Percentiles rank a stretch among this genome's conserved stretches.
phyloP scores from a whole-genome alignment of 2,329 filamentous ascomycete genomes.

The Fusarium oxysporum region DNA sequence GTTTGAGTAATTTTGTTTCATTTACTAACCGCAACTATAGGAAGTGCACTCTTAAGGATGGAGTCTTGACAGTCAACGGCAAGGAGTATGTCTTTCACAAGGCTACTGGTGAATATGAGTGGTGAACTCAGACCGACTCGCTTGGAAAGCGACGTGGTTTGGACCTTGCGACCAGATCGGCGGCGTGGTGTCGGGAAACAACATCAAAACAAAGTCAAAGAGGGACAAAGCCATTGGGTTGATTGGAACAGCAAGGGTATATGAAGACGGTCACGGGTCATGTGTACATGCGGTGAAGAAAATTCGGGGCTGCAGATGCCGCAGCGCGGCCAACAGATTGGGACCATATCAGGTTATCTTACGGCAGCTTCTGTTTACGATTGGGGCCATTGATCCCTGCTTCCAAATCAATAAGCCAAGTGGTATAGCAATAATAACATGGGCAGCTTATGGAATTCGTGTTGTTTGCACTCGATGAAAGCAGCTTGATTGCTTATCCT shows the following conservation, averaged over 20 bases:
- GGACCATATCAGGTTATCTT: constrained; percentile 28
- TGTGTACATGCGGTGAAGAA: constrained; percentile 22
- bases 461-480: constrained; percentile 1
- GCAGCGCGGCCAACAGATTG: constrained; percentile 42
- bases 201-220: constrained; percentile 26
- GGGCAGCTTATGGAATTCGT: constrained; percentile 6
- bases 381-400: constrained; percentile 2
- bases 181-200: background rate
- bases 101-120: constrained; percentile 96
- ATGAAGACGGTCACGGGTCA: constrained; percentile 18
- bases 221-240: background rate
- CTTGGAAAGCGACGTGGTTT: constrained; percentile 1
- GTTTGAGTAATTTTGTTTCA: background rate
- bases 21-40: constrained; percentile 53
- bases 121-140: constrained; percentile 65
- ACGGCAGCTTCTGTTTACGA: constrained; percentile 13
- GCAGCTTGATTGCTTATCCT: background rate
- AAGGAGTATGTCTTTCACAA: constrained; percentile 99
- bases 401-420: constrained; percentile 18
- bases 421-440: constrained; percentile 26
- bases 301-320: constrained; percentile 23
- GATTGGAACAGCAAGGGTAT: constrained; percentile 7
- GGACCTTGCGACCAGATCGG: constrained; percentile 4
- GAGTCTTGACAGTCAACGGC: constrained; percentile 90
- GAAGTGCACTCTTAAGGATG: constrained; percentile 99